Base-by-base conservation (phyloP, 2,329 filamentous ascomycete species). In the Dactylonectria macrodidyma region DNA sequence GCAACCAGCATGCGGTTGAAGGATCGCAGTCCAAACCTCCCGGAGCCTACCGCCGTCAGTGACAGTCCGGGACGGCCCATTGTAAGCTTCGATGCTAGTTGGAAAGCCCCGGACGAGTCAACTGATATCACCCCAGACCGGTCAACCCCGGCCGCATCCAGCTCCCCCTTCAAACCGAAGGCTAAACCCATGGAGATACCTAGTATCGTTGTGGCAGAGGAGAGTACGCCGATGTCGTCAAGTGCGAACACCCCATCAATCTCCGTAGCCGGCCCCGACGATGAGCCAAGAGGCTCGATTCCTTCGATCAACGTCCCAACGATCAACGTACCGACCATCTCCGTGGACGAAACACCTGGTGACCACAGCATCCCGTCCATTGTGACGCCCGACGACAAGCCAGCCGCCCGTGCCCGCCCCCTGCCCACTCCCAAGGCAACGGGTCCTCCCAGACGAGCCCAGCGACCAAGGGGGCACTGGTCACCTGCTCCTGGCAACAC, bases 1-100 rank as follows among this genome's bases (percentile, higher is more conserved):
- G 95, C 95, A 62, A 98, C 95, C 8, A 96, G 93, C 82, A 97
- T 97, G 89, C 92, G 87, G 79, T 85, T 96, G 71, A 95, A 91
- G 79, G 94, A 97, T 81, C 91, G 95, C 78, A 98, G 95, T 81
- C 83, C 91, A 65, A 97, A 93, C 79, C 86, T 98, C 69, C 95
- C 95, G 33, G 95, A 92, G 77, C 95, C 95, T 72, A 94, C 93
- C 62, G 92, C 93, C 77, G 95, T 98, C 81, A 98, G 95, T 84
- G 93, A 98, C 84, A 93, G 89, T 78, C 92, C 93, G 75, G 94
- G 94, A 75, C 91, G 95, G 79, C 95, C 95, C 71, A 98, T 98
- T 86, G 95, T 98, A 87, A 98, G 95, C 88, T 98, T 98, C 87
- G 89, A 97, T 83, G 89, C 89, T 77, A 89, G 92, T 79, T 97